Percentiles rank a stretch among this genome's conserved stretches.
Conservation (phyloP, 306 rosid species). For the Styphnolobium japonicum region DNA sequence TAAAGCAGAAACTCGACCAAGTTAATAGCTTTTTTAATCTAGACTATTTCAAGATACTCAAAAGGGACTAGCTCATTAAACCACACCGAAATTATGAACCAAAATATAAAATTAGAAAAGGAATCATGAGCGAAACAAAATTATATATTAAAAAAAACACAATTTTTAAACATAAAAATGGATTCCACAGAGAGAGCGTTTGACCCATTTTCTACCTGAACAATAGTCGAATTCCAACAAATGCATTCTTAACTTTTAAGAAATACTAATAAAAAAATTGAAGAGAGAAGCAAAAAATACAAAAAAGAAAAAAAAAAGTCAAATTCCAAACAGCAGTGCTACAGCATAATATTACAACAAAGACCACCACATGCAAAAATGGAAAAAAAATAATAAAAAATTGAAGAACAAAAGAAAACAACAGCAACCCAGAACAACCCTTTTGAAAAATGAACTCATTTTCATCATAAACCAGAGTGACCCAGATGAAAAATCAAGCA, state of each 20-base stretch:
- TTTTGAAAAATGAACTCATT: background rate
- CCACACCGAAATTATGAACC: background rate
- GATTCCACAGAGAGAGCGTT: background rate
- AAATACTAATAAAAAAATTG: background rate
- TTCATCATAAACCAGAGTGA: background rate
- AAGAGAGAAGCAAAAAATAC: background rate
- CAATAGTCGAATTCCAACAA: background rate
- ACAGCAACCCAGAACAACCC: background rate
- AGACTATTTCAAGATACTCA: background rate
- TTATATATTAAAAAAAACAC: background rate
- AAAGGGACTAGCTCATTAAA: slow-evolving; percentile 8
- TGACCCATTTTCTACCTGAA: background rate
- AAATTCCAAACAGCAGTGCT: background rate
- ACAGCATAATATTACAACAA: background rate
- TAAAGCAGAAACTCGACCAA: background rate
- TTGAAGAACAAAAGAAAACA: background rate
- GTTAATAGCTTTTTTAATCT: background rate
- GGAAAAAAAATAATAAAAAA: too few relatives aligned
- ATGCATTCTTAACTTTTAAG: background rate
- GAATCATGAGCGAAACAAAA: background rate
- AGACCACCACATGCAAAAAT: background rate
- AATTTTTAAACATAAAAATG: background rate
- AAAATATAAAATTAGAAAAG: background rate
- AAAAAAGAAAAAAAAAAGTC: background rate
- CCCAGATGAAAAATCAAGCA: background rate